phyloP scores from a whole-genome alignment of 768 basidiomycete species.

The Leccinum broughii region DNA sequence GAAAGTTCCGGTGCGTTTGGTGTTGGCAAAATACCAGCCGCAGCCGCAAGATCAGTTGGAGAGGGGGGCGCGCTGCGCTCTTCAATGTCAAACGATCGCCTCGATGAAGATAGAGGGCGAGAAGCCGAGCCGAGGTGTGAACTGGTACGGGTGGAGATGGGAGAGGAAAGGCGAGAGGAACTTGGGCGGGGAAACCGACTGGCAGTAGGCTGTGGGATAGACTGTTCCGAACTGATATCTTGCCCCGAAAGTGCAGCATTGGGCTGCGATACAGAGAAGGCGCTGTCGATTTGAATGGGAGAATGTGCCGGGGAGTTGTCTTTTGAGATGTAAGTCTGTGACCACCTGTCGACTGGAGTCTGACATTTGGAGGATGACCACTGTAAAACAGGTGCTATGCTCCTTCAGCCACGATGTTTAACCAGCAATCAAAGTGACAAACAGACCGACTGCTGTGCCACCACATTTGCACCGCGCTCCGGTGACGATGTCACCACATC shows the following conservation, averaged over 20 bases:
- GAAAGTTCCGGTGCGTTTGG: slow-evolving; percentile 63
- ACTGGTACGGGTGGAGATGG: slow-evolving; percentile 49
- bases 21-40: slow-evolving; percentile 61
- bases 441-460: slow-evolving; percentile 75
- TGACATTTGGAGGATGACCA: slow-evolving; percentile 51
- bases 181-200: slow-evolving; percentile 55
- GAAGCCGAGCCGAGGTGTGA: slow-evolving; percentile 59
- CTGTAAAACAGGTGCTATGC: slow-evolving; percentile 63
- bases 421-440: slow-evolving; percentile 7
- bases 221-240: slow-evolving; percentile 8
- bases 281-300: slow-evolving; percentile 23
- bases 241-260: slow-evolving; percentile 8
- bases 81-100: slow-evolving; percentile 32
- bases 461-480: slow-evolving; percentile 78
- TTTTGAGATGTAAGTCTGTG: slow-evolving; percentile 69
- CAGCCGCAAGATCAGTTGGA: slow-evolving; percentile 49
- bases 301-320: slow-evolving; percentile 48
- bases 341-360: slow-evolving; percentile 65
- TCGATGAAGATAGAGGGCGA: slow-evolving; percentile 60
- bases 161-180: slow-evolving; percentile 33
- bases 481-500: slow-evolving; percentile 81
- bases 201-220: not conserved
- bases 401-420: slow-evolving; percentile 16
- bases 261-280: slow-evolving; percentile 14
- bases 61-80: slow-evolving; percentile 29